Evolutionary conservation across 2,329 filamentous ascomycete genomes (phyloP).

Genomic region (Neofusicoccum kwambonambiense): DNA sequence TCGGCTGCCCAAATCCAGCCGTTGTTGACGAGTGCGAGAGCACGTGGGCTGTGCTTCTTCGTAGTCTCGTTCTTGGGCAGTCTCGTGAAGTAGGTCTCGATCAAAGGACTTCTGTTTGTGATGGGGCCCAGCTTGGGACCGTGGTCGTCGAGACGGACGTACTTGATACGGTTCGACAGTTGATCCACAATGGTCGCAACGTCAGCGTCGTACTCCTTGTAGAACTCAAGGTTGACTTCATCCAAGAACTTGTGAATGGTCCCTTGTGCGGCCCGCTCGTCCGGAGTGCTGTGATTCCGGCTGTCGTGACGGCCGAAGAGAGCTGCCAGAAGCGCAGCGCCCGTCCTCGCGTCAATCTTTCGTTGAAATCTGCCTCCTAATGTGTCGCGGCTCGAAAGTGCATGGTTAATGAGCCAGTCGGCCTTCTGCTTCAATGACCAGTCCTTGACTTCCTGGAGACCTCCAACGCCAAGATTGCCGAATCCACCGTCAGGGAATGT

Average conservation of each 20-base stretch:
- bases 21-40: conserved; percentile 86
- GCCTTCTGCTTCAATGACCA: conserved; percentile 61
- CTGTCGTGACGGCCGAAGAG: conserved; percentile 68
- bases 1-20: conserved; percentile 99
- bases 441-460: conserved; percentile 52
- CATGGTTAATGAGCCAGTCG: conserved; percentile 66
- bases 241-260: conserved; percentile 66
- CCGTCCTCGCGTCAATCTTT: conserved; percentile 65
- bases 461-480: conserved; percentile 47
- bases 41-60: conserved; percentile 69
- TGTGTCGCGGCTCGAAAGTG: conserved; percentile 67
- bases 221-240: conserved; percentile 82
- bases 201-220: conserved; percentile 88
- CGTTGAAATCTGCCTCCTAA: conserved; percentile 80
- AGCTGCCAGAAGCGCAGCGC: conserved; percentile 66
- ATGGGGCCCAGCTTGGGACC: conserved; percentile 85
- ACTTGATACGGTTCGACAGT: conserved; percentile 91
- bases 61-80: conserved; percentile 78
- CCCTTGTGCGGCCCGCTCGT: conserved; percentile 52
- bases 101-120: conserved; percentile 72
- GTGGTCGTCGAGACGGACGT: conserved; percentile 86
- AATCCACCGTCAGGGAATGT: conserved; percentile 55
- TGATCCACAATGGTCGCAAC: conserved; percentile 82
- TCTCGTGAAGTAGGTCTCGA: conserved; percentile 93
- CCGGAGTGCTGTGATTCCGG: conserved; percentile 49